Evolutionary conservation across 345 rosid species (phyloP), one percentile per base, ranked within the genome.

Genomic region (Eucalyptus curtisii): DNA sequence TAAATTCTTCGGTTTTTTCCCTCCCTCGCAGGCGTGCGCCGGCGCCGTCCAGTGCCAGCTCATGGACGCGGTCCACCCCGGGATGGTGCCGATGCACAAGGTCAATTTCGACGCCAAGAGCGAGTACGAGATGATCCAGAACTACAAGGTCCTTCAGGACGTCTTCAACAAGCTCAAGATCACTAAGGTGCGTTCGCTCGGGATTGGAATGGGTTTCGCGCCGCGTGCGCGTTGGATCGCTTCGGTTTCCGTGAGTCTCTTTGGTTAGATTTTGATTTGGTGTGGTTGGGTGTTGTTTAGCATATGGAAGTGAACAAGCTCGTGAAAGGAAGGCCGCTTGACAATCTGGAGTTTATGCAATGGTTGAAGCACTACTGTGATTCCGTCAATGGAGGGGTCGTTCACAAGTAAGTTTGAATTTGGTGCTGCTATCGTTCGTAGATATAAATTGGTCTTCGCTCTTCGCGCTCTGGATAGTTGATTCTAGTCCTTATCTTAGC

Each of bases 61-160:
- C 4, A 95, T 98, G 99, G 99, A 96, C 90, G 93, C 96, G 48
- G 95, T 91, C 20, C 99, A 96, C 90, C 99, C 98, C 7, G 99
- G 99, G 87, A 92, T 92, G 88, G 99, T 97, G 79, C 98, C 99
- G 90, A 97, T 97, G 98, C 99, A 97, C 92, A 98, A 98, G 93
- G 99, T 98, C 91, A 98, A 97, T 80, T 98, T 95, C 85, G 99
- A 98, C 59, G 98, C 99, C 9, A 98, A 97, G 93, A 97, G 90
- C 86, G 99, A 98, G 92, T 98, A 96, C 91, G 99, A 98, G 93
- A 98, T 95, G 99, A 98, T 98, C 31, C 99, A 98, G 90, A 98
- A 97, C 90, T 98, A 95, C 88, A 97, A 98, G 90, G 97, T 98
- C 52, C 99, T 97, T 79, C 99, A 98, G 92, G 99, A 97, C 79